Percentiles rank a stretch among this genome's conserved stretches.
phyloP scores from a whole-genome alignment of 2,329 filamentous ascomycete species.

The Sphaerulina vaccinii region DNA sequence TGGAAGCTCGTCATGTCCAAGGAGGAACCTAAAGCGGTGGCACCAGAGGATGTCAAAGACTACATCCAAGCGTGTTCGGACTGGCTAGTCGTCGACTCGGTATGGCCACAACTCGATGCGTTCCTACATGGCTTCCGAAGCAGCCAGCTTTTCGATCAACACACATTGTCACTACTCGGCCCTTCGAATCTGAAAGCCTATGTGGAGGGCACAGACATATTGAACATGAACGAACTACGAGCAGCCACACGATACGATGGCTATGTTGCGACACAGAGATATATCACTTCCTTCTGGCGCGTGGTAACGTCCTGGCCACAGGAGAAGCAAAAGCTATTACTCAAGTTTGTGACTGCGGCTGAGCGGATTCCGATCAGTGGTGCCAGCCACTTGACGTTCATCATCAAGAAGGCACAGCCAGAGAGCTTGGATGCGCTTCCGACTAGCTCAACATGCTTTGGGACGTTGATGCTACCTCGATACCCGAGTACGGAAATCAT shows the following conservation, averaged over 20 bases:
- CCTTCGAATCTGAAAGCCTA: conserved; percentile 70
- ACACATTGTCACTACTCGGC: conserved; percentile 55
- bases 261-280: conserved; percentile 67
- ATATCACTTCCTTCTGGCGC: conserved; percentile 79
- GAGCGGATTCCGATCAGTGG: conserved; percentile 88
- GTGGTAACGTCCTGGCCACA: conserved; percentile 68
- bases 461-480: conserved; percentile 79
- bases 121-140: conserved; percentile 74
- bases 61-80: conserved; percentile 83
- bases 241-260: conserved; percentile 75
- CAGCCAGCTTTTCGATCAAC: conserved; percentile 21
- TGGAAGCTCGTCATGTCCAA: conserved; percentile 43
- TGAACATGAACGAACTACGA: conserved; percentile 73
- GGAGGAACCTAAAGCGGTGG: conserved; percentile 66
- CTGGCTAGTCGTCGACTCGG: conserved; percentile 76
- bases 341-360: conserved; percentile 94
- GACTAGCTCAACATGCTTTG: conserved; percentile 90
- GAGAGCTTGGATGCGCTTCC: conserved; percentile 64
- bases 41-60: conserved; percentile 70
- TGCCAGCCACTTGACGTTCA: conserved; percentile 76
- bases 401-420: conserved; percentile 73
- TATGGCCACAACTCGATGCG: conserved; percentile 73
- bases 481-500: conserved; percentile 72
- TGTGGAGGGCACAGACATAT: conserved; percentile 78
- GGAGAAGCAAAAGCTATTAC: conserved; percentile 68